Percentiles rank a stretch among this genome's conserved stretches.
Evolutionary conservation across 2,329 filamentous ascomycete genomes (phyloP).

Genomic region (Calonectria pseudoreteaudii): DNA sequence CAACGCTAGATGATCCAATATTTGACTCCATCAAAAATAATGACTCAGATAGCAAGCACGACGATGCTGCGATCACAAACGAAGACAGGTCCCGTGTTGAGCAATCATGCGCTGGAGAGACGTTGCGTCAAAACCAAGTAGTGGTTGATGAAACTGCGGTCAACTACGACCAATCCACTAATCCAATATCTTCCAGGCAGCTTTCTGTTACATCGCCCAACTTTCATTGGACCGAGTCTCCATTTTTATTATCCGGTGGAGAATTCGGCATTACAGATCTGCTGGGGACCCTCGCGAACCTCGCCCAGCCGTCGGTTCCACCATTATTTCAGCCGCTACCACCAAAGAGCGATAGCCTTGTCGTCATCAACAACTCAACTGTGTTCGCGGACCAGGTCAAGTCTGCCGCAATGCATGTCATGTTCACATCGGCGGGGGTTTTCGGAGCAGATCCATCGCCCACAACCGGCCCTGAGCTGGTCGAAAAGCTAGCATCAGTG

Average conservation of each 20-base stretch:
- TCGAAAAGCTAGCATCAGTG: neutral
- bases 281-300: neutral
- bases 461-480: neutral
- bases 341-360: neutral
- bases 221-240: neutral
- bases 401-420: neutral
- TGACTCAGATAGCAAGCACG: neutral
- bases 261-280: neutral
- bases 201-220: neutral
- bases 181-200: neutral
- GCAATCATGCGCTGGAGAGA: neutral
- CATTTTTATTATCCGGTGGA: neutral
- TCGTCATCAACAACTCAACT: slow-evolving; percentile 1
- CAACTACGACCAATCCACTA: neutral
- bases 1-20: neutral
- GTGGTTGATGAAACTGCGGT: neutral
- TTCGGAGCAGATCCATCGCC: neutral
- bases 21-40: neutral
- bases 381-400: slow-evolving; percentile 5
- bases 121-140: neutral
- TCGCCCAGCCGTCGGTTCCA: neutral
- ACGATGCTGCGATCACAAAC: accelerated
- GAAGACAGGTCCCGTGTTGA: neutral
- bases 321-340: neutral
- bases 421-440: neutral